phyloP scores from a whole-genome alignment of 169 alveolate genomes.

The Neospora caninum region DNA sequence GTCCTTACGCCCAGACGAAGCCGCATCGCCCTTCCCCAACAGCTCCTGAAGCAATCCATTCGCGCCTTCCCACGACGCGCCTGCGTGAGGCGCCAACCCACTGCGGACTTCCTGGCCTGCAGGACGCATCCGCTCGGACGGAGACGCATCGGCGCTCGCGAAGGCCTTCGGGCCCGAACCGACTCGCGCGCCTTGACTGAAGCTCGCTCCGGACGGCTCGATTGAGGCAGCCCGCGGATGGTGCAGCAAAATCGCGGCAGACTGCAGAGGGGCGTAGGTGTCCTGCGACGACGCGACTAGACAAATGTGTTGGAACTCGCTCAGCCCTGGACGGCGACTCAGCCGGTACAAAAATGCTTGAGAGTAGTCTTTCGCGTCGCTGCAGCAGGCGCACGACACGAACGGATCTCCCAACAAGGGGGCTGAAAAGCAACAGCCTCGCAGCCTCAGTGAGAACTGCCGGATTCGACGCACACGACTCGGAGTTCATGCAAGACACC shows the following conservation, averaged over 20 bases:
- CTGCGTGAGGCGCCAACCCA: not conserved
- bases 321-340: slow-evolving; percentile 33
- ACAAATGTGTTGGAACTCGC: slow-evolving; percentile 46
- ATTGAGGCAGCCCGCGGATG: not conserved
- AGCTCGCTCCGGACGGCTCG: not conserved
- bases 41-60: not conserved
- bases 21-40: not conserved
- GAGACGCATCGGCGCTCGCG: not conserved
- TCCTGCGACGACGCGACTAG: slow-evolving; percentile 43
- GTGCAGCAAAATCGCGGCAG: slow-evolving; percentile 31
- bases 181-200: not conserved
- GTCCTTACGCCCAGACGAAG: not conserved
- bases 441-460: not conserved
- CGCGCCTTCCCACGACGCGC: not conserved
- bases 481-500: not conserved
- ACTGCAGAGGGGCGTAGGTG: slow-evolving; percentile 42
- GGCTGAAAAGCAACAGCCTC: not conserved
- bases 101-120: not conserved
- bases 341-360: slow-evolving; percentile 7
- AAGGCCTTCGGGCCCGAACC: not conserved
- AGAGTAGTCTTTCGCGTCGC: slow-evolving; percentile 16
- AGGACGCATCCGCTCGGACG: not conserved
- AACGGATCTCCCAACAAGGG: not conserved
- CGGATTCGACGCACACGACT: not conserved
- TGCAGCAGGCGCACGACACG: not conserved